Conservation (phyloP, 495 filamentous ascomycete genomes). For the Annulohypoxylon moriforme region DNA sequence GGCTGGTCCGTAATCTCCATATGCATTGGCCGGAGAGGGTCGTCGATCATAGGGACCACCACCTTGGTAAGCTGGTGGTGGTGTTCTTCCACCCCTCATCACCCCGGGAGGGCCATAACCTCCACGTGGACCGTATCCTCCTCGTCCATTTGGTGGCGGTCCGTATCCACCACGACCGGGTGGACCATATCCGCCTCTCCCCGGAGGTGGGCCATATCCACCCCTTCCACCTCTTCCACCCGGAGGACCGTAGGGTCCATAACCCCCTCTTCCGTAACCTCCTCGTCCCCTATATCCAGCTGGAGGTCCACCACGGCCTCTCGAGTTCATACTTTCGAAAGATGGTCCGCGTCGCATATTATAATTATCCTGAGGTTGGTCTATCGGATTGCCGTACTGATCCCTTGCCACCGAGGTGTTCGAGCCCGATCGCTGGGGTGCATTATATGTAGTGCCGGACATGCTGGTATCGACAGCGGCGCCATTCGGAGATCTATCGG, state of each 20-base stretch:
- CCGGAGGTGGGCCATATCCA: conserved; percentile 52
- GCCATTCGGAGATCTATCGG: conserved; percentile 59
- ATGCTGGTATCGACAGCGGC: conserved; percentile 50
- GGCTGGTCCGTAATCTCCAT: conserved; percentile 51
- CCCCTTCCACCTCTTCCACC: conserved; percentile 58
- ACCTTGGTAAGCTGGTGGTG: conserved; percentile 64
- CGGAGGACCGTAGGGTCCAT: conserved; percentile 44
- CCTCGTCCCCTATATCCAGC: conserved; percentile 66
- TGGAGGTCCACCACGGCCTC: conserved; percentile 62
- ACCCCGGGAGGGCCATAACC: conserved; percentile 65
- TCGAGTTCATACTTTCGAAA: conserved; percentile 67
- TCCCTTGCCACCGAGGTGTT: conserved; percentile 64
- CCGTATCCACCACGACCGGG: conserved; percentile 51
- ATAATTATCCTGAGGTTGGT: conserved; percentile 59
- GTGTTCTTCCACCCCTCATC: conserved; percentile 65
- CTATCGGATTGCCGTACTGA: conserved; percentile 74
- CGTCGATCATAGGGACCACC: conserved; percentile 59
- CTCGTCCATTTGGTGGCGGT: conserved; percentile 49
- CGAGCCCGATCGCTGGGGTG: conserved; percentile 41
- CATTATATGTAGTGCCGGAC: conserved; percentile 46
- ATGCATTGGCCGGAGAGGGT: conserved; percentile 59
- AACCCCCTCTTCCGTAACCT: conserved; percentile 53
- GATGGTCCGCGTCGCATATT: conserved; percentile 70
- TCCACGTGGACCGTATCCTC: conserved; percentile 63
- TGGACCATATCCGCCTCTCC: conserved; percentile 57